Conservation (phyloP, 176 grass and related monocot genomes). For the Saccharum spontaneum region DNA sequence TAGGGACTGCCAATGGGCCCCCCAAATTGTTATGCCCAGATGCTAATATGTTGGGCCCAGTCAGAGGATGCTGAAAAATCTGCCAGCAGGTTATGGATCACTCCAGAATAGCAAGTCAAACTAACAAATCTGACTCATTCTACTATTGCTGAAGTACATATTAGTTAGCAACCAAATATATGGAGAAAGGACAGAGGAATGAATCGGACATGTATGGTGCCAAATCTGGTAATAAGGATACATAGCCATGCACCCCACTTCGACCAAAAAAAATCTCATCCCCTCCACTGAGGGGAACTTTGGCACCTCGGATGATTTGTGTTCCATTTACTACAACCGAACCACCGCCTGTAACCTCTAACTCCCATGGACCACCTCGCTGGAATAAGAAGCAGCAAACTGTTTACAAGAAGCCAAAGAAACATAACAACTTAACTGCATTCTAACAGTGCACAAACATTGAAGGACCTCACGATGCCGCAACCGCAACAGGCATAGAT, state of each 20-base stretch:
- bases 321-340: conserved; percentile 65
- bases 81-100: conserved; percentile 32
- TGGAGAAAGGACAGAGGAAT: neutral
- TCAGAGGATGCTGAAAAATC: conserved; percentile 72
- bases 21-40: no score
- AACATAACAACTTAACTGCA: neutral
- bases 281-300: conserved; percentile 45
- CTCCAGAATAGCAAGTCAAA: neutral
- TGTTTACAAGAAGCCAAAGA: no score
- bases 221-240: conserved; percentile 59
- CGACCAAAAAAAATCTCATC: conserved; percentile 63
- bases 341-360: conserved; percentile 61
- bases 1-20: no score
- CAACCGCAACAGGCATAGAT: conserved; percentile 55
- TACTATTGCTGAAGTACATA: neutral
- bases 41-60: no score
- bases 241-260: conserved; percentile 50
- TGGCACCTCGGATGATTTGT: conserved; percentile 17
- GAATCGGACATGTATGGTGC: neutral
- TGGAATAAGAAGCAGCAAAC: neutral
- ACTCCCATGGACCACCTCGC: neutral
- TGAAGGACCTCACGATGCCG: conserved; percentile 45
- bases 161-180: no score
- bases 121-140: conserved; percentile 15
- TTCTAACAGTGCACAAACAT: conserved; percentile 19